phyloP scores from a whole-genome alignment of 176 grass and related monocot genomes.

The Eleusine coracana region DNA sequence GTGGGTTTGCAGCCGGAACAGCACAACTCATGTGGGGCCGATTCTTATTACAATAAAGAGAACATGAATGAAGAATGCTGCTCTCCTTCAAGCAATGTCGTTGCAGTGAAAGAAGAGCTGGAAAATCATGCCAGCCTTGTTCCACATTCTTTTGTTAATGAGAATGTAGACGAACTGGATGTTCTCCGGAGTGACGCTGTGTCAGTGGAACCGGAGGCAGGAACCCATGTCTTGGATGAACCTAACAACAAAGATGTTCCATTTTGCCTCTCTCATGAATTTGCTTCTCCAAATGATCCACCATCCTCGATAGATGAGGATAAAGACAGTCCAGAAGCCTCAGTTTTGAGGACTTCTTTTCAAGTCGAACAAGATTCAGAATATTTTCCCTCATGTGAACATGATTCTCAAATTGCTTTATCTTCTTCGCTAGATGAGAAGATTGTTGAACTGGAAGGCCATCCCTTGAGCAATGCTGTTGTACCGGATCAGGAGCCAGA shows the following conservation, averaged over 20 bases:
- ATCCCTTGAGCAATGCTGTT: constrained; percentile 16
- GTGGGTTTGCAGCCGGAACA: constrained; percentile 36
- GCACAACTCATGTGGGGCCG: constrained; percentile 20
- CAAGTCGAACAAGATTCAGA: constrained; percentile 27
- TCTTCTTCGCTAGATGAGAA: constrained; percentile 41
- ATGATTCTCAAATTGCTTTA: constrained; percentile 25
- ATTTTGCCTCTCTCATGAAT: constrained; percentile 1
- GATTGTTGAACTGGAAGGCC: constrained; percentile 28
- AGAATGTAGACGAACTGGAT: constrained; percentile 34
- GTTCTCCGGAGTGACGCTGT: constrained; percentile 12
- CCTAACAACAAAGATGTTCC: neutral
- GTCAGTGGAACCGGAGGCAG: constrained; percentile 24
- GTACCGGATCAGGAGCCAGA: constrained; percentile 18
- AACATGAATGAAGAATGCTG: constrained; percentile 17
- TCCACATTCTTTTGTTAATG: constrained; percentile 23
- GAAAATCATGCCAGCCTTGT: constrained; percentile 18
- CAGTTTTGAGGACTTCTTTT: constrained; percentile 27
- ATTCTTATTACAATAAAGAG: constrained; percentile 35
- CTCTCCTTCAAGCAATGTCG: constrained; percentile 32
- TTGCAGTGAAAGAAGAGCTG: constrained; percentile 35
- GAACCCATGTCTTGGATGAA: constrained; percentile 4
- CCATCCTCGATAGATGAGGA: constrained; percentile 24
- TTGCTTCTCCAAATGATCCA: constrained; percentile 17
- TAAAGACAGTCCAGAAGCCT: constrained; percentile 2
- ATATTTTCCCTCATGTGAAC: constrained; percentile 15